Percentiles rank a stretch among this genome's conserved stretches.
Conservation (phyloP, 2,329 filamentous ascomycete species). For the Didymella exigua region DNA sequence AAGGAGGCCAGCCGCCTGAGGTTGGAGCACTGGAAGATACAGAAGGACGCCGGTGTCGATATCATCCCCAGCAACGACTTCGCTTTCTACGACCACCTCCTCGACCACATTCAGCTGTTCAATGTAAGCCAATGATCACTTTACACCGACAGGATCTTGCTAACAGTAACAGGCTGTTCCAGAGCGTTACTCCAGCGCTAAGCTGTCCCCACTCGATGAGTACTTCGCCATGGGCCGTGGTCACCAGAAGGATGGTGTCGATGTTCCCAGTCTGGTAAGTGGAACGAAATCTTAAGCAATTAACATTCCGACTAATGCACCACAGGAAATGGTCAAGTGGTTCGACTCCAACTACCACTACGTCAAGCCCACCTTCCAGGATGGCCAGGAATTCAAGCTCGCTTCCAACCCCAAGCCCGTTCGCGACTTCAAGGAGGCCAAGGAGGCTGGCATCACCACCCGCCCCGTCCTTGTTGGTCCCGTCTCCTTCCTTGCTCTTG, state of each 20-base stretch:
- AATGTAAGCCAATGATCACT: slow-evolving; percentile 66
- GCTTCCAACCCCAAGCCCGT: slow-evolving; percentile 89
- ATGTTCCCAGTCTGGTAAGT: slow-evolving; percentile 80
- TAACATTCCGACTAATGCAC: slow-evolving; percentile 29
- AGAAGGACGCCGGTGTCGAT: slow-evolving; percentile 97
- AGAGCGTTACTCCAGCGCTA: slow-evolving; percentile 90
- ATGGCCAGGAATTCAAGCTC: slow-evolving; percentile 96
- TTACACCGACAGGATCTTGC: background rate
- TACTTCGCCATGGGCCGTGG: slow-evolving; percentile 99
- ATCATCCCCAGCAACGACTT: slow-evolving; percentile 99
- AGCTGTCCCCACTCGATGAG: slow-evolving; percentile 86
- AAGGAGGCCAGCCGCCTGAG: slow-evolving; percentile 96
- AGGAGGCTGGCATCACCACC: slow-evolving; percentile 92
- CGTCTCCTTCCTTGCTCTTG: slow-evolving; percentile 96
- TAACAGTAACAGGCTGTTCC: slow-evolving; percentile 72
- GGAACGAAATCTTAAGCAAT: background rate
- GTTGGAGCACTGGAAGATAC: slow-evolving; percentile 98
- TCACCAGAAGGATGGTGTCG: slow-evolving; percentile 91
- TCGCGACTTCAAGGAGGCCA: slow-evolving; percentile 92
- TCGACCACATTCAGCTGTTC: slow-evolving; percentile 98
- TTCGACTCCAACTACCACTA: slow-evolving; percentile 99
- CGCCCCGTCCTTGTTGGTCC: slow-evolving; percentile 94
- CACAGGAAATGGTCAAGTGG: slow-evolving; percentile 98
- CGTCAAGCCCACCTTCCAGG: slow-evolving; percentile 97
- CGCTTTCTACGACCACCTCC: slow-evolving; percentile 96